Evolutionary conservation across 345 rosid genomes (phyloP), one percentile per base, ranked within the genome.

Genomic region (Leavenworthia alabamica): DNA sequence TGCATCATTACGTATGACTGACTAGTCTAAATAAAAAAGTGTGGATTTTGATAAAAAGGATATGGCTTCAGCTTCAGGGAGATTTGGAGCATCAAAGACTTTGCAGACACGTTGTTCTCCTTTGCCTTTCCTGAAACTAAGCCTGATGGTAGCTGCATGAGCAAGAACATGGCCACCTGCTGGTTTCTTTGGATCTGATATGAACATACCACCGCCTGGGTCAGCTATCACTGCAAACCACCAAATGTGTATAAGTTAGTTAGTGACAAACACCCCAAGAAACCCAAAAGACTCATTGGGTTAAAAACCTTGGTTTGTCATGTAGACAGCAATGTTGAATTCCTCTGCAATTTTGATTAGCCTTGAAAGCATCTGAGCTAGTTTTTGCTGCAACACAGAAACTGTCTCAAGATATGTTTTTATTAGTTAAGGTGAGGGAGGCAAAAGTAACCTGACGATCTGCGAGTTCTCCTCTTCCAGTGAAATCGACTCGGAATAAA

Each of bases 81-180:
- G 82, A 65, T 88, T 88, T 24, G 96, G 95, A 44, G 96, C 96
- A 66, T 89, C 92, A n/a, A 82, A 92, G 78, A 91, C 86, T 81
- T 88, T 88, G 81, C 92, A 88, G 57, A 86, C 83, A 11, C 82
- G 84, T 48, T 82, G 88, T 59, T 91, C 96, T 8, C 95, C 95
- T 83, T 92, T 88, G 70, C 96, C 98, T 78, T 91, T 86, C 80
- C 96, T 82, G 77, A 89, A 92, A 83, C 75, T 78, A 73, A 92
- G 75, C 69, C 98, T 86, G 53, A 89, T 77, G 31, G 93, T 84
- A 49, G 84, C 96, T 23, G 96, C 93, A 67, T 81, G 87, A 37
- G 92, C 95, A 16, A 91, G 89, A 32, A 92, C 93, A 62, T 92
- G 96, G 1, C 96, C 95, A 53, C 93, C 88, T 23, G 89, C 90